Conservation (phyloP, 2,329 filamentous ascomycete species). For the Arthrobotrys iridis region DNA sequence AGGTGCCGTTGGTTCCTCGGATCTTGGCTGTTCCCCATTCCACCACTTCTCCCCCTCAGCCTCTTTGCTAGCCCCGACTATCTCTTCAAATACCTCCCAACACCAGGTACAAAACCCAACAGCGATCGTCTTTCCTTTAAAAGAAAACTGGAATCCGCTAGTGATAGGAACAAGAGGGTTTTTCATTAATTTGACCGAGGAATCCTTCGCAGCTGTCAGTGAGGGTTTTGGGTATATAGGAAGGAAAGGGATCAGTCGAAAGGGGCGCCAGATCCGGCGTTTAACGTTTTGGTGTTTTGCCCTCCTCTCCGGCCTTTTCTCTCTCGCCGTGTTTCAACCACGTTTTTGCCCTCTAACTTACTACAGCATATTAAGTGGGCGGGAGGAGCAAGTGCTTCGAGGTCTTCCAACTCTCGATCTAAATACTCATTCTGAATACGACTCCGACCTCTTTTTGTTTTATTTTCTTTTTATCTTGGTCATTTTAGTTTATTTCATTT, state of each 20-base stretch:
- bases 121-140: not conserved
- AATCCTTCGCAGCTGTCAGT: not conserved
- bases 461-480: not conserved
- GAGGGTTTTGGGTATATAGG: conserved; percentile 11
- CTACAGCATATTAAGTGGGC: no score
- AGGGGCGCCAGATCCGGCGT: conserved; percentile 42
- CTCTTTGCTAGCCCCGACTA: conserved; percentile 21
- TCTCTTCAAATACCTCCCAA: conserved; percentile 34
- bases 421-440: no score
- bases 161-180: no score
- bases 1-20: conserved; percentile 12
- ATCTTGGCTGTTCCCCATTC: conserved; percentile 23
- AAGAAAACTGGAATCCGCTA: no score
- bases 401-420: no score
- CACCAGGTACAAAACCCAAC: not conserved
- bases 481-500: no score
- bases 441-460: not conserved
- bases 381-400: no score
- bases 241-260: conserved; percentile 20
- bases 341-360: conserved; percentile 23
- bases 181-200: not conserved
- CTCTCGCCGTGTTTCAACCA: conserved; percentile 18
- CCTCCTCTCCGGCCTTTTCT: conserved; percentile 10
- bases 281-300: conserved; percentile 18
- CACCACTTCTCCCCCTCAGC: conserved; percentile 12